Base-by-base conservation (phyloP, 2,329 filamentous ascomycete species). In the Coniochaeta ligniaria region DNA sequence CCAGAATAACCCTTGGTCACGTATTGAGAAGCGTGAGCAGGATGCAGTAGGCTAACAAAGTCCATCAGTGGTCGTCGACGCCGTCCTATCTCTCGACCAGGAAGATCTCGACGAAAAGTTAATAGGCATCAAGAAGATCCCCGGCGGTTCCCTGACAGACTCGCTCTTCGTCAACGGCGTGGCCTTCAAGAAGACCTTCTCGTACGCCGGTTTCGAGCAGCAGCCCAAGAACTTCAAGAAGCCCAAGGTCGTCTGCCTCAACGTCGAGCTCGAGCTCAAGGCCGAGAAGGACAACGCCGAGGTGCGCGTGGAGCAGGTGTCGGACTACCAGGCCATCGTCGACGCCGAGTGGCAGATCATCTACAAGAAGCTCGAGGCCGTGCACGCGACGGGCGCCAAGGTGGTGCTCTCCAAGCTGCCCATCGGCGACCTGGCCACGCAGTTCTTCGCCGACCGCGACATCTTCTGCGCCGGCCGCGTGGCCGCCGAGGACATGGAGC, bases 281-380 rank as follows among this genome's bases (percentile, higher is more conserved):
- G 94, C 91, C 64, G 95, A 99, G 77, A 99, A 97, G 83, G 95
- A 99, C 80, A 99, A 99, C 71, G 95, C 95, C 62, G 95, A 99
- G 80, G 92, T 99, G 65, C 89, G 95, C 62, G 93, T 99, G 61
- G 95, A 98, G 78, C 93, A 98, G 76, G 95, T 99, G 59, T 96
- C 94, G 22, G 95, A 99, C 78, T 99, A 99, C 80, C 95, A 99
- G 79, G 95, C 95, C 64, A 97, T 99, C 68, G 95, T 99, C 73
- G 95, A 99, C 72, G 95, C 95, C 33, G 95, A 99, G 78, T 99
- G 95, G 95, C 92, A 97, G 77, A 99, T 99, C 73, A 99, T 99
- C 76, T 98, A 89, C 86, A 94, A 97, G 82, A 99, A 99, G 83
- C 90, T 99, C 74, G 95, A 99, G 80, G 91, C 94, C 57, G 80